phyloP scores from a whole-genome alignment of 148 eudicot species.

The Rhododendron kiyosumense region DNA sequence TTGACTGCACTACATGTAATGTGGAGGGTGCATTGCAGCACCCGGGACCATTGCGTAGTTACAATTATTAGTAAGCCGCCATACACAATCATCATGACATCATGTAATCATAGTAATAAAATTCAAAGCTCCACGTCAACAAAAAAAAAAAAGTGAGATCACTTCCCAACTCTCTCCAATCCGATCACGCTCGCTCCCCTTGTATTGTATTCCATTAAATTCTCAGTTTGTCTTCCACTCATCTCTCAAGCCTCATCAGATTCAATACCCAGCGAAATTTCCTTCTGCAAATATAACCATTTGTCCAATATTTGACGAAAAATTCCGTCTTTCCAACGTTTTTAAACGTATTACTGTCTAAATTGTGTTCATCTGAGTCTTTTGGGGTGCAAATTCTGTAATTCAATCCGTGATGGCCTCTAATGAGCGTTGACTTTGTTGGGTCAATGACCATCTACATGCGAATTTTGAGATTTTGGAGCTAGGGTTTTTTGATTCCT shows the following conservation, averaged over 20 bases:
- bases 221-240: neutral
- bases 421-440: slow-evolving; percentile 11
- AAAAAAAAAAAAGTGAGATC: neutral
- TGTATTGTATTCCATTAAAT: neutral
- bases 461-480: neutral
- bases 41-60: too few species aligned
- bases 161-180: neutral
- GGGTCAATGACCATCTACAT: neutral
- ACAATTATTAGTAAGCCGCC: too few species aligned
- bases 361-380: neutral
- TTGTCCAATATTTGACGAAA: neutral
- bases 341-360: neutral
- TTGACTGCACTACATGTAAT: too few species aligned
- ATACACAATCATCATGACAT: neutral
- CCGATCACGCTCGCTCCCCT: neutral
- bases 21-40: too few species aligned
- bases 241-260: neutral
- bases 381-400: neutral
- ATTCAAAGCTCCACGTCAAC: neutral
- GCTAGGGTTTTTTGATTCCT: slow-evolving; percentile 5
- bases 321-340: neutral
- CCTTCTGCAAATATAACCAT: neutral
- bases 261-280: neutral
- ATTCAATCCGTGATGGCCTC: neutral
- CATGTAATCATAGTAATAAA: neutral